phyloP scores from a whole-genome alignment of 2,329 filamentous ascomycete species.

The Penicillium paneum region DNA sequence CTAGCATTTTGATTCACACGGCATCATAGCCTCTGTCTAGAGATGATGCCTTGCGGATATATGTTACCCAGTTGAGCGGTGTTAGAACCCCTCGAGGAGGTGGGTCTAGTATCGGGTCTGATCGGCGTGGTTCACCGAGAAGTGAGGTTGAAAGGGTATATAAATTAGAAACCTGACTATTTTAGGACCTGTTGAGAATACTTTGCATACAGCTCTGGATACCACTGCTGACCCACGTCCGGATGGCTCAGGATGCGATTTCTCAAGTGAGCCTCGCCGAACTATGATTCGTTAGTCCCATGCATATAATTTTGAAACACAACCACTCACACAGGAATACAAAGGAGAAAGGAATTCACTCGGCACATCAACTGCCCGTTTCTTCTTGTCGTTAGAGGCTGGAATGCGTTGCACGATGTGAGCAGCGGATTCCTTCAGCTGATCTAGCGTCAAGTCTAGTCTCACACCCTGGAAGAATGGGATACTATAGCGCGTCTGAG shows the following conservation, averaged over 20 bases:
- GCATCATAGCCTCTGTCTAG: too few relatives aligned
- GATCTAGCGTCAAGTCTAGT: constrained; percentile 48
- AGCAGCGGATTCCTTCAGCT: constrained; percentile 30
- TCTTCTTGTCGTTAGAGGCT: constrained; percentile 29
- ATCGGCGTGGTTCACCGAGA: too few relatives aligned
- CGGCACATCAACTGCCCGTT: constrained; percentile 34
- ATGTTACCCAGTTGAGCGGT: too few relatives aligned
- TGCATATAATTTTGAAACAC: accelerated
- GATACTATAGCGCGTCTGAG: constrained; percentile 43
- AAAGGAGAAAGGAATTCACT: constrained; percentile 38
- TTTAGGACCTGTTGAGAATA: constrained; percentile 27
- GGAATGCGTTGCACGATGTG: constrained; percentile 34
- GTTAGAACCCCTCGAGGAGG: too few relatives aligned
- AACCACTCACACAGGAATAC: constrained; percentile 33
- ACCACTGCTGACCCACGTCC: constrained; percentile 37
- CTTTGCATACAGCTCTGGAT: constrained; percentile 32
- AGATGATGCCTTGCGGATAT: too few relatives aligned
- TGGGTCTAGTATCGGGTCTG: too few relatives aligned
- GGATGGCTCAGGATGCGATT: constrained; percentile 39
- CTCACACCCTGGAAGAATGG: constrained; percentile 58
- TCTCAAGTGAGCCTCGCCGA: constrained; percentile 37
- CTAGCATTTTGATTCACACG: background rate
- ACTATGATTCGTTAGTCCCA: constrained; percentile 19
- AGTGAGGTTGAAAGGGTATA: too few relatives aligned
- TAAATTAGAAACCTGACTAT: too few relatives aligned